Evolutionary conservation across 306 rosid species (phyloP), one percentile per base, ranked within the genome.

Genomic region (Lathyrus oleraceus): DNA sequence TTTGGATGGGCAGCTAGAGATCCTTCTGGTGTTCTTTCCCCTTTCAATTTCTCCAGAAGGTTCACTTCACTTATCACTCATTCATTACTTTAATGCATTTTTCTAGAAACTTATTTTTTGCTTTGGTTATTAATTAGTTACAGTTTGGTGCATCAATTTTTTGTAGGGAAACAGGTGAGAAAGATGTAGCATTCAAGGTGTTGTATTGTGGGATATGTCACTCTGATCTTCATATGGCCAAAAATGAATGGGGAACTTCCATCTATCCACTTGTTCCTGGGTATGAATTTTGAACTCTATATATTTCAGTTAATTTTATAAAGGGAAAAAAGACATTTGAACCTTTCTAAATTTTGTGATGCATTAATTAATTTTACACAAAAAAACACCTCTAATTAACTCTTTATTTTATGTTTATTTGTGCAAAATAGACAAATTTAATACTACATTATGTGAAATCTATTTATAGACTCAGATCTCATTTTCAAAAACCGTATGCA

Each of bases 131-230:
- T 21, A 5, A 53, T 21, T 21, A 4, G 21, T 1, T 53, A n/a
- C 10, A 53, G 7, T 20, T 53, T 28, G 21, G 42, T 28, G 56
- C 4, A 10, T 45, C 10, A 44, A 0, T 32, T 32, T 35, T 7
- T 12, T 52, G n/a, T 17, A 85, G 88, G 61, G 76, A 76, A 47
- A 70, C 82, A 0, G 76, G 85, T 14, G 80, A 63, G n/a, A 80
- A 73, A 11, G 87, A 83, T 51, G 84, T 83, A 19, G 57, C 65
- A 5, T 70, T 83, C 44, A 80, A 69, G 45, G 73, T 84, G 21
- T 48, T 81, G 60, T 84, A 81, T 44, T 81, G 88, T 71, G 89
- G 87, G 19, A 69, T 85, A 70, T 85, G 89, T 42, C 87, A 85
- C 63, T n/a, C 89, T 0, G 89, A 85, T 16, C 78, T 80, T 6